phyloP scores from a whole-genome alignment of 2,329 filamentous ascomycete species.

The Curvularia hawaiiensis region DNA sequence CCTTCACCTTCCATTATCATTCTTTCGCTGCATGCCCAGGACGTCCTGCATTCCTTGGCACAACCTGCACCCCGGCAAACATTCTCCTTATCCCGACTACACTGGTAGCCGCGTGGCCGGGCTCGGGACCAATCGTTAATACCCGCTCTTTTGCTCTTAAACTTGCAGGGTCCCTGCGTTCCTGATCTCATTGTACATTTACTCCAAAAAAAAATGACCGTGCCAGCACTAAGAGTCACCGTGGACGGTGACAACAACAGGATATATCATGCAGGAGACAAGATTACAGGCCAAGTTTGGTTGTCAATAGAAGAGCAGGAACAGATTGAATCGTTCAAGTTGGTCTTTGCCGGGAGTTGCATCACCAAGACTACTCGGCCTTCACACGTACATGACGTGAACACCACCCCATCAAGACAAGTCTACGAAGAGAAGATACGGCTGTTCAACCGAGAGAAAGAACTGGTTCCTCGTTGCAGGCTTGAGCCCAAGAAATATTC shows the following conservation, averaged over 20 bases:
- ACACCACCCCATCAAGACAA: slow-evolving; percentile 22
- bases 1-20: slow-evolving; percentile 30
- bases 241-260: slow-evolving; percentile 39
- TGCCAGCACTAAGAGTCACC: slow-evolving; percentile 35
- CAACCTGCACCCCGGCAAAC: slow-evolving; percentile 34
- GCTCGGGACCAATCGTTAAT: slow-evolving; percentile 22
- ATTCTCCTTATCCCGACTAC: slow-evolving; percentile 33
- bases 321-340: slow-evolving; percentile 33
- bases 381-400: slow-evolving; percentile 25
- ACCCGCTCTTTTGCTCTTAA: slow-evolving; percentile 19
- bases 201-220: slow-evolving; percentile 32
- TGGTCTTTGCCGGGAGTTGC: slow-evolving; percentile 41
- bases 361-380: slow-evolving; percentile 41
- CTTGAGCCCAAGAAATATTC: slow-evolving; percentile 36
- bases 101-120: slow-evolving; percentile 38
- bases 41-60: slow-evolving; percentile 39
- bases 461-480: slow-evolving; percentile 24
- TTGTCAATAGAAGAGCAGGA: slow-evolving; percentile 35
- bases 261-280: slow-evolving; percentile 40
- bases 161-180: slow-evolving; percentile 39
- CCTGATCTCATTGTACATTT: slow-evolving; percentile 16
- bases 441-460: slow-evolving; percentile 38
- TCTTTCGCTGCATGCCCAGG: slow-evolving; percentile 34
- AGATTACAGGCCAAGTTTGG: slow-evolving; percentile 42
- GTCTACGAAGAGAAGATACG: slow-evolving; percentile 37